Base-by-base conservation (phyloP, 129 eudicot species). In the Erigeron canadensis region DNA sequence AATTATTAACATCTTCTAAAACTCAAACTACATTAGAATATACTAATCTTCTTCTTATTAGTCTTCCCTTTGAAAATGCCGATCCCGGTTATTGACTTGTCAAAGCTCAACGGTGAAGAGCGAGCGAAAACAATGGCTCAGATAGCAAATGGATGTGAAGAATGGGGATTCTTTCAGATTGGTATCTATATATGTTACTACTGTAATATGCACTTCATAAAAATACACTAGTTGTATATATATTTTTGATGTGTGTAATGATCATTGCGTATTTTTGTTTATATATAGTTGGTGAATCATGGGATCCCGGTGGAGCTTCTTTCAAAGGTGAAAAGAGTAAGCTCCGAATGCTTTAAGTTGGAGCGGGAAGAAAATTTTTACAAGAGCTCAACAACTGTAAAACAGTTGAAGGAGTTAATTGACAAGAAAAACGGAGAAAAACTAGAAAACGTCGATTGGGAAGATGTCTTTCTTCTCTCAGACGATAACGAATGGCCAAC, bases 81-180 rank as follows among this genome's bases (percentile, higher is more conserved):
- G 13, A 86, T 91, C 75, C 97, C 97, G 2, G 97, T 91, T 13
- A 91, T 88, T 44, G 97, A 91, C 80, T 86, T 91, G 82, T 91
- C 97, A 3, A 88, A 82, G 82, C 91, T 91, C 67, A 54, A 79
- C 38, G 97, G 97, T 5, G 82, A 73, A 17, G 85, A 86, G 17
- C 84, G 97, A 60, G 88, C 84, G 51, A 75, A 78, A 38, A 82
- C 87, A 10, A 71, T 91, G 88, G 85, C 95, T 65, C 74, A 77
- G 82, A 83, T 90, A 48, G 91, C 87, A 22, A 80, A 58, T 42
- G 86, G 95, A 53, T 90, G 95, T 23, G 85, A 87, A 75, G 87
- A 90, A 78, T 90, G 97, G 97, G 97, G 97, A n/a, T 90, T 90
- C 75, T 90, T 90, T 63, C 91, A 90, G 95, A 91, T 90, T 81